phyloP scores from a whole-genome alignment of 805 yeast genomes.

The Candida takata region DNA sequence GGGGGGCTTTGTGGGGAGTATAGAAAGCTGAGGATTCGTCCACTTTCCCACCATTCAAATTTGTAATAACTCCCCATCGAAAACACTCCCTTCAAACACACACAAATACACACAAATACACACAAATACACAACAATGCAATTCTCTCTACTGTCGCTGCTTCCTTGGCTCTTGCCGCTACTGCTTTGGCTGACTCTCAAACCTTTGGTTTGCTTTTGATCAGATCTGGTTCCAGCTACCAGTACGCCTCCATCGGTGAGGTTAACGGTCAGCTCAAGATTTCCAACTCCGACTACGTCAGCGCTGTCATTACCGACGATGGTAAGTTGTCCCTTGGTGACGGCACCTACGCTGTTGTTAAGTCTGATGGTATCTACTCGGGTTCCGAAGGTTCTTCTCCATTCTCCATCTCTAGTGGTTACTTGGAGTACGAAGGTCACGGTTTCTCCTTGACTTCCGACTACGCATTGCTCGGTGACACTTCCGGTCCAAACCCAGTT shows the following conservation, averaged over 20 bases:
- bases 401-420: conserved; percentile 32
- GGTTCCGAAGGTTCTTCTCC: conserved; percentile 29
- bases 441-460: conserved; percentile 33
- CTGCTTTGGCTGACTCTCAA: conserved; percentile 31
- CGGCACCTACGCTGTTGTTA: conserved; percentile 25
- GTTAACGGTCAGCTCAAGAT: conserved; percentile 13
- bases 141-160: conserved; percentile 20
- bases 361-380: conserved; percentile 21
- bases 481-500: conserved; percentile 11
- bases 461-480: conserved; percentile 9
- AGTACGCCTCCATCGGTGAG: conserved; percentile 23
- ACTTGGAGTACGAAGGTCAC: conserved; percentile 29
- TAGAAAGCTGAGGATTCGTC: no score
- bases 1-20: no score
- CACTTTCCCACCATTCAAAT: no score
- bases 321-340: conserved; percentile 27
- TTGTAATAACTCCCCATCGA: no score
- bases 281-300: conserved; percentile 11
- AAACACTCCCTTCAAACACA: no score
- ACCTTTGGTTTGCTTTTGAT: conserved; percentile 28
- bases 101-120: no score
- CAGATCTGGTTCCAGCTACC: conserved; percentile 31
- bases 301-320: conserved; percentile 25
- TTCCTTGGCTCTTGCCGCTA: conserved; percentile 23
- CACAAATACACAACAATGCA: conserved; percentile 21